A percentile compares a stretch with the other conserved stretches of the same genome.
phyloP scores from a whole-genome alignment of 306 rosid genomes.

The Trifolium pratense region DNA sequence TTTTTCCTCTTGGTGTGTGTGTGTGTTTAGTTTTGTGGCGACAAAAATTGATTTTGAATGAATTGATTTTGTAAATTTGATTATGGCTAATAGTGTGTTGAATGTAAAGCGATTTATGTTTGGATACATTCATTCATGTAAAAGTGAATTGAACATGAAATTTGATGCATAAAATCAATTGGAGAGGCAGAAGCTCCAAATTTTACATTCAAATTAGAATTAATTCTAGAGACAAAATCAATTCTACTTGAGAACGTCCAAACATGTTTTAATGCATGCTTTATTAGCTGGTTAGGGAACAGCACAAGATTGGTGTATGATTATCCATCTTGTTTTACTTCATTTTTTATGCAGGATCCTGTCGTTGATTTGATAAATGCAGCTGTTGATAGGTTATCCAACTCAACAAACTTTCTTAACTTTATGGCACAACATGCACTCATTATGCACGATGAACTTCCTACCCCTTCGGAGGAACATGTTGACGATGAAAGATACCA shows the following conservation, averaged over 20 bases:
- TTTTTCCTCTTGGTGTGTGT: neutral
- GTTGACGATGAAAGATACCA: conserved; percentile 74
- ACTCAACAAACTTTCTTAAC: conserved; percentile 95
- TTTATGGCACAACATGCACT: conserved; percentile 97
- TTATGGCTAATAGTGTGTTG: neutral
- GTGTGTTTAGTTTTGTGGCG: neutral
- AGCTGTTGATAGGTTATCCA: conserved; percentile 83
- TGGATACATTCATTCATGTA: neutral
- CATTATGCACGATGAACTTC: conserved; percentile 92
- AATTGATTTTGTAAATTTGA: neutral
- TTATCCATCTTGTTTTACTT: conserved; percentile 35
- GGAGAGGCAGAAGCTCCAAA: neutral
- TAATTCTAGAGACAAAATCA: neutral
- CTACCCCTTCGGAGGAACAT: conserved; percentile 70
- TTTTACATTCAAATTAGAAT: neutral
- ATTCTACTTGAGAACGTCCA: neutral
- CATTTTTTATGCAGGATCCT: conserved; percentile 80
- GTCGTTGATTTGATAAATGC: conserved; percentile 78
- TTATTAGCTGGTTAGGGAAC: conserved; percentile 28
- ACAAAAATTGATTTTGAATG: neutral
- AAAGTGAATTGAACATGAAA: neutral
- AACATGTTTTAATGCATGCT: conserved; percentile 11
- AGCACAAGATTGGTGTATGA: conserved; percentile 18
- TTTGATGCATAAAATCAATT: neutral
- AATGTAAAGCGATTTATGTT: neutral